phyloP scores from a whole-genome alignment of 2,329 filamentous ascomycete species.

The Xenosphaeropsis pyriputrescens region DNA sequence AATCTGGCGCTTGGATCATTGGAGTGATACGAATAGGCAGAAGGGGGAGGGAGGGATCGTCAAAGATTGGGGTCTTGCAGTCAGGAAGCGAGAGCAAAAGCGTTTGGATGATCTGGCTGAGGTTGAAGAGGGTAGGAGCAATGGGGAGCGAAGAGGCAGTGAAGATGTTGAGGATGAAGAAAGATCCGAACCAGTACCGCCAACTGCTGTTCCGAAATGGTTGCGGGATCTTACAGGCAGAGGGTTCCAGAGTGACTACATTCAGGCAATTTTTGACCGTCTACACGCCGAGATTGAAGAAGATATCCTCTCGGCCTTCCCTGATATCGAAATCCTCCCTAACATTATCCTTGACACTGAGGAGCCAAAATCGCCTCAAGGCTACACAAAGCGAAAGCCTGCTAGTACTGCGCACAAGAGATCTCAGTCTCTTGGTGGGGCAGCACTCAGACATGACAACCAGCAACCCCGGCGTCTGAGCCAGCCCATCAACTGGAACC shows the following conservation, averaged over 20 bases:
- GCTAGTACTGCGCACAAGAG: slow-evolving; percentile 12
- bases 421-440: slow-evolving; percentile 16
- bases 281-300: slow-evolving; percentile 19
- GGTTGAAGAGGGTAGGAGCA: slow-evolving; percentile 12
- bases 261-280: slow-evolving; percentile 20
- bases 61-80: slow-evolving; percentile 42
- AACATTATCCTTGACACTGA: slow-evolving; percentile 17
- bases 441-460: background rate
- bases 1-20: slow-evolving; percentile 44
- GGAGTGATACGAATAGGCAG: slow-evolving; percentile 36
- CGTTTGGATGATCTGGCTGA: slow-evolving; percentile 28
- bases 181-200: slow-evolving; percentile 6
- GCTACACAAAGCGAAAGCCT: slow-evolving; percentile 10
- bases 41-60: slow-evolving; percentile 28
- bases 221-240: slow-evolving; percentile 15
- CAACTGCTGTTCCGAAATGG: slow-evolving; percentile 19
- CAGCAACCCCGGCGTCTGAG: background rate
- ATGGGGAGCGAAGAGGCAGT: slow-evolving; percentile 6
- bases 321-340: slow-evolving; percentile 24
- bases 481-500: background rate
- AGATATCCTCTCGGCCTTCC: slow-evolving; percentile 20
- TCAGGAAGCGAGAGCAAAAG: slow-evolving; percentile 50
- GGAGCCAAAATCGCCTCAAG: slow-evolving; percentile 14
- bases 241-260: slow-evolving; percentile 18
- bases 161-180: slow-evolving; percentile 4